Percentiles rank a stretch among this genome's conserved stretches.
phyloP scores from a whole-genome alignment of 2,329 filamentous ascomycete genomes.

The Mollisiaceae sp. region DNA sequence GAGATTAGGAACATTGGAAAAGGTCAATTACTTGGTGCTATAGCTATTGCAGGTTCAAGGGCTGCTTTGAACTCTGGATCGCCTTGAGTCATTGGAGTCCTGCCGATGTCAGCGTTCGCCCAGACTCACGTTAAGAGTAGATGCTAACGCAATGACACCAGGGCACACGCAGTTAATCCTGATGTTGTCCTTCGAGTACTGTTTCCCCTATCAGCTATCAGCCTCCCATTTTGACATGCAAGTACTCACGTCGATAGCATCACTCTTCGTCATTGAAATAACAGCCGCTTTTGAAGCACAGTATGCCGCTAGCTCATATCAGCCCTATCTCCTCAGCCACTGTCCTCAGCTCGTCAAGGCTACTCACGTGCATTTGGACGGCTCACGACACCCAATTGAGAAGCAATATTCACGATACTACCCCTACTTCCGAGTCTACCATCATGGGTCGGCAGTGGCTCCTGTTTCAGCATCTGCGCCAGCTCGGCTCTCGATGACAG shows the following conservation, averaged over 20 bases:
- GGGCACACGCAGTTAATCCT: slow-evolving; percentile 53
- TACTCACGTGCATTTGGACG: slow-evolving; percentile 48
- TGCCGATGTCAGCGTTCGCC: slow-evolving; percentile 25
- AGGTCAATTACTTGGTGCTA: slow-evolving; percentile 37
- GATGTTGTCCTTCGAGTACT: slow-evolving; percentile 53
- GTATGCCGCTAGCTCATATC: slow-evolving; percentile 46
- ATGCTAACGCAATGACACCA: slow-evolving; percentile 49
- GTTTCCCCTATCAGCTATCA: not conserved
- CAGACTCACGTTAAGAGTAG: not conserved
- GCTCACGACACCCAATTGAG: slow-evolving; percentile 49
- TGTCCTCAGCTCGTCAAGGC: not conserved
- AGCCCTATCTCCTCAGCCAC: not conserved
- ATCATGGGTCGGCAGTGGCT: slow-evolving; percentile 49
- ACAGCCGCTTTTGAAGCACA: slow-evolving; percentile 53
- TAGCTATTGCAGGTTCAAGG: slow-evolving; percentile 43
- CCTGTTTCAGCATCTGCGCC: slow-evolving; percentile 50
- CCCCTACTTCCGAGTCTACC: slow-evolving; percentile 49
- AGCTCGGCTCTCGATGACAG: slow-evolving; percentile 50
- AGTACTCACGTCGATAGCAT: slow-evolving; percentile 51
- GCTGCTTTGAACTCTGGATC: slow-evolving; percentile 39
- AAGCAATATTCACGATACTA: slow-evolving; percentile 53
- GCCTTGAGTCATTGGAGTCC: slow-evolving; percentile 49
- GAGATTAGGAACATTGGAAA: too few species aligned
- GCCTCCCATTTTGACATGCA: not conserved
- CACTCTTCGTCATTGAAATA: slow-evolving; percentile 51